Conservation (phyloP, 169 alveolate species). For the Babesia bigemina region DNA sequence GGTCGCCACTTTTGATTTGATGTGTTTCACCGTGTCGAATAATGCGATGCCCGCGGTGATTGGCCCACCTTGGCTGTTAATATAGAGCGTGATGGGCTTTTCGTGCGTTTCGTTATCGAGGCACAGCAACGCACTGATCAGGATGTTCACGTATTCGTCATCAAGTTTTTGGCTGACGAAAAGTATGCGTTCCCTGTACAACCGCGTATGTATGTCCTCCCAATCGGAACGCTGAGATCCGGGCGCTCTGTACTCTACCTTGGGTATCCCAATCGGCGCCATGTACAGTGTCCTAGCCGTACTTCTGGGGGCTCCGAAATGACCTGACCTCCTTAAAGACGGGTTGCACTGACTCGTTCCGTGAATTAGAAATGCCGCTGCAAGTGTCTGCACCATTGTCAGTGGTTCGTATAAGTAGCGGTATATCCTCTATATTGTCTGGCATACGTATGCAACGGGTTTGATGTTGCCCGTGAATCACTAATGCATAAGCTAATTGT, state of each 20-base stretch:
- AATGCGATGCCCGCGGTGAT: constrained; percentile 66
- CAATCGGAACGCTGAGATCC: constrained; percentile 61
- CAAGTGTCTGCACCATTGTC: neutral
- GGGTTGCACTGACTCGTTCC: neutral
- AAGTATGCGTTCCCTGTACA: constrained; percentile 65
- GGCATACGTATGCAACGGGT: no score
- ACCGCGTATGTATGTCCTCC: constrained; percentile 63
- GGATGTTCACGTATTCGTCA: constrained; percentile 60
- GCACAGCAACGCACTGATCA: constrained; percentile 60
- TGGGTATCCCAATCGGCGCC: constrained; percentile 57
- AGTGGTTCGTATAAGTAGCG: no score
- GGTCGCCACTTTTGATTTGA: constrained; percentile 63
- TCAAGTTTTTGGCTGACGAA: constrained; percentile 63
- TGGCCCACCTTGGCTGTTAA: constrained; percentile 76
- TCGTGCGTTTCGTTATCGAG: constrained; percentile 55
- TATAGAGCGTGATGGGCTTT: constrained; percentile 61
- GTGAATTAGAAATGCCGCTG: neutral
- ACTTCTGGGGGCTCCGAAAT: neutral
- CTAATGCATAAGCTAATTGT: no score
- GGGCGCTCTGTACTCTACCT: constrained; percentile 59
- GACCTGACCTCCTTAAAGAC: neutral
- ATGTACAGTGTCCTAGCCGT: constrained; percentile 2
- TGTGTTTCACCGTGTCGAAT: constrained; percentile 66
- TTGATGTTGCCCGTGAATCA: no score
- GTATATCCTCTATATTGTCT: no score